Evolutionary conservation across 495 filamentous ascomycete genomes (phyloP).

Genomic region (Oidiodendron maius): DNA sequence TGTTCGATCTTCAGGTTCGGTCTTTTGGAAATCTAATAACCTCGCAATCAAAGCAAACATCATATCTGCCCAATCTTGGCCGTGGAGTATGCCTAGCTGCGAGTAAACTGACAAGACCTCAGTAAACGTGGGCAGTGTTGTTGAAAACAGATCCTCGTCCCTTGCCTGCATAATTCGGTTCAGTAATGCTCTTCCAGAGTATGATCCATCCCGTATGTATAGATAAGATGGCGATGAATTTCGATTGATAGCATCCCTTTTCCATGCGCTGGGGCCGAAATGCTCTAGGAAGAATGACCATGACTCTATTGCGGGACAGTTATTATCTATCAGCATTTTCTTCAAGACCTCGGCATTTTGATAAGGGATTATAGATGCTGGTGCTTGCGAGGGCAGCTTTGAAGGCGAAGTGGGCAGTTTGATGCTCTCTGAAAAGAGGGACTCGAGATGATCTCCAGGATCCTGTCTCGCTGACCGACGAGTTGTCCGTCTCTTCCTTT

Average conservation of each 20-base stretch:
- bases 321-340: constrained; percentile 26
- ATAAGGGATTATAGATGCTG: constrained; percentile 14
- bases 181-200: constrained; percentile 17
- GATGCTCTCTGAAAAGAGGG: constrained; percentile 19
- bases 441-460: constrained; percentile 15
- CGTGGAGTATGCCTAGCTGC: constrained; percentile 17
- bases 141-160: constrained; percentile 24
- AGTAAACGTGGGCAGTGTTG: constrained; percentile 29
- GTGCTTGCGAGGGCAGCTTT: background rate
- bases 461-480: background rate
- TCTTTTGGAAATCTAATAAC: constrained; percentile 3
- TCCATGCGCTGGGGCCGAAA: constrained; percentile 14
- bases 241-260: background rate
- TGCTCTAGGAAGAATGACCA: constrained; percentile 34
- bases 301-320: constrained; percentile 21
- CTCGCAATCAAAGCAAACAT: constrained; percentile 11
- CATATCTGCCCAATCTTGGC: constrained; percentile 14
- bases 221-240: constrained; percentile 10
- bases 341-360: constrained; percentile 29
- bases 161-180: constrained; percentile 27
- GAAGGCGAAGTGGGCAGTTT: background rate
- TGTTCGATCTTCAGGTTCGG: background rate
- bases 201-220: background rate
- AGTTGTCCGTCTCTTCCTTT: background rate
- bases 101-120: constrained; percentile 33